Percentiles rank a stretch among this genome's conserved stretches.
Evolutionary conservation across 2,329 filamentous ascomycete species (phyloP).

Genomic region (Herpotrichia juniperi): DNA sequence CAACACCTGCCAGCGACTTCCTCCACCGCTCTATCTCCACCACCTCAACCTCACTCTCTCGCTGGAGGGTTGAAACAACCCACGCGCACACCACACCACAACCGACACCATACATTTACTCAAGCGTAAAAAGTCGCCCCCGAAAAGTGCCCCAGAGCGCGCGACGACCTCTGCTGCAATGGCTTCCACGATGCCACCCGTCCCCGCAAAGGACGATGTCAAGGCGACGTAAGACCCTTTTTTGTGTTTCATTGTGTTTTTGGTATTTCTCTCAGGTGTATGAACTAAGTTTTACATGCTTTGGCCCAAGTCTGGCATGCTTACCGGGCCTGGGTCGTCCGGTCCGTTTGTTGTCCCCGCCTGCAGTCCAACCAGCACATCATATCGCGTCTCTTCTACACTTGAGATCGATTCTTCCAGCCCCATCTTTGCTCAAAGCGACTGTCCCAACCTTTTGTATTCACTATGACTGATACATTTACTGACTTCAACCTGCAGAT

Average conservation of each 20-base stretch:
- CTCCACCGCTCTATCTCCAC: conserved; percentile 14
- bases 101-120: conserved; percentile 31
- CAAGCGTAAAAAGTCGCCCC: conserved; percentile 40
- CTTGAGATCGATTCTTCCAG: not conserved
- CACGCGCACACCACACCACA: conserved; percentile 8
- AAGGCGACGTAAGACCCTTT: conserved; percentile 62
- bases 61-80: conserved; percentile 5
- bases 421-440: not conserved
- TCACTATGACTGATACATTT: conserved; percentile 9
- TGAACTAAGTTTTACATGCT: too few species aligned
- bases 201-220: conserved; percentile 64
- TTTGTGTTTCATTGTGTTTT: not conserved
- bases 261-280: not conserved
- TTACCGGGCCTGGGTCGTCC: not conserved
- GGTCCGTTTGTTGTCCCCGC: not conserved
- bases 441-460: not conserved
- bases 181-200: conserved; percentile 46
- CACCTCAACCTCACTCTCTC: conserved; percentile 8
- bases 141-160: conserved; percentile 42
- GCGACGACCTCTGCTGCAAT: conserved; percentile 35
- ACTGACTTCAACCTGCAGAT: conserved; percentile 61
- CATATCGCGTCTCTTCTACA: not conserved
- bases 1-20: conserved; percentile 9
- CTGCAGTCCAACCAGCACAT: not conserved
- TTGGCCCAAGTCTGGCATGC: not conserved